Percentiles rank a stretch among this genome's conserved stretches.
phyloP scores from a whole-genome alignment of 345 rosid species.

The Erucastrum elatum region DNA sequence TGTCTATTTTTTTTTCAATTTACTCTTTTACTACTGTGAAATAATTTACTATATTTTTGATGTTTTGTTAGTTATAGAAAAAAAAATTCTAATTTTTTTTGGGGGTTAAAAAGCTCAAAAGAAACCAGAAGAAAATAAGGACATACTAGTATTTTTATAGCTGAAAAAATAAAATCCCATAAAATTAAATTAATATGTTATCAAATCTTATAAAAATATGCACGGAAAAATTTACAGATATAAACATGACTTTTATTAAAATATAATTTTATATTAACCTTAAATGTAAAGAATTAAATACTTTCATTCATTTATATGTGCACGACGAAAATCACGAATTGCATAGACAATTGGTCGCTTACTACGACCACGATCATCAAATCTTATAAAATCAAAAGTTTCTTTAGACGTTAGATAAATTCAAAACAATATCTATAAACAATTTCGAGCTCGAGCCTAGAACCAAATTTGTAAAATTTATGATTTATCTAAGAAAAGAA shows the following conservation, averaged over 20 bases:
- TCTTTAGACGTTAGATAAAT: not conserved
- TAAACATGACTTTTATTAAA: not conserved
- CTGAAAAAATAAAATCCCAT: not conserved
- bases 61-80: too few relatives aligned
- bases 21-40: not conserved
- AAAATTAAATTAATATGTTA: not conserved
- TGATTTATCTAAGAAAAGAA: too few relatives aligned
- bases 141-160: not conserved
- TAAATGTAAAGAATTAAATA: not conserved
- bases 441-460: not conserved
- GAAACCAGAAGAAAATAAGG: not conserved
- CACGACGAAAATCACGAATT: conserved; percentile 10
- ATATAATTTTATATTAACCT: not conserved
- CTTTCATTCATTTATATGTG: not conserved
- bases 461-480: too few relatives aligned
- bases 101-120: not conserved
- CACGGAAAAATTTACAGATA: not conserved
- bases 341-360: conserved; percentile 20
- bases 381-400: too few relatives aligned
- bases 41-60: not conserved
- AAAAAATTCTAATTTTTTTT: too few relatives aligned
- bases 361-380: not conserved
- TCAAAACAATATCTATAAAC: not conserved
- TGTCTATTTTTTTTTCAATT: not conserved
- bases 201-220: not conserved